phyloP scores from a whole-genome alignment of 139 green algal genomes.

The Pleodorina starrii region DNA sequence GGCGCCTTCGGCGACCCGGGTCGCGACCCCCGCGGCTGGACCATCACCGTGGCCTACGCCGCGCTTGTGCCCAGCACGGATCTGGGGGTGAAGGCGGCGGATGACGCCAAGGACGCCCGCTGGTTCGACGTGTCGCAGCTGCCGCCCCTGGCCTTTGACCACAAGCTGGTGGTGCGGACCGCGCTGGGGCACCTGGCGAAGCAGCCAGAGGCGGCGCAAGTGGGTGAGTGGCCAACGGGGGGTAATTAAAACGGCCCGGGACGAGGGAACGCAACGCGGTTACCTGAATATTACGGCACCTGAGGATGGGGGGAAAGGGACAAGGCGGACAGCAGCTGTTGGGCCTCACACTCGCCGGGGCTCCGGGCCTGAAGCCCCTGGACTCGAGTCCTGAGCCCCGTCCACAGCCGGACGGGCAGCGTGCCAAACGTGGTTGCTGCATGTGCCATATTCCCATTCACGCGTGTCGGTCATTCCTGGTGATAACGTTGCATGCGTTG shows the following conservation, averaged over 20 bases:
- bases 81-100: conserved; percentile 80
- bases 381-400: no score
- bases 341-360: no score
- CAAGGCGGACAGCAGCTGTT: no score
- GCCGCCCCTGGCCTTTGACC: conserved; percentile 77
- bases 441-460: no score
- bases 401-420: no score
- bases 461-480: no score
- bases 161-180: conserved; percentile 72
- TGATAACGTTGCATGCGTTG: no score
- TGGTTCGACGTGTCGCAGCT: conserved; percentile 68
- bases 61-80: conserved; percentile 76
- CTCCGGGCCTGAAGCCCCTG: no score
- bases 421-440: no score
- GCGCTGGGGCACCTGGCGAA: conserved; percentile 51
- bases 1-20: conserved; percentile 89
- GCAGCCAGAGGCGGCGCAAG: background rate
- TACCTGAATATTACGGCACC: no score
- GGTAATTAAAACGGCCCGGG: no score
- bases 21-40: conserved; percentile 90
- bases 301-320: background rate
- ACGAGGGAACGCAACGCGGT: no score
- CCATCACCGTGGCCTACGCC: conserved; percentile 85
- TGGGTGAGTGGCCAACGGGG: conserved; percentile 30
- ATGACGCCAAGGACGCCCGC: conserved; percentile 75